Evolutionary conservation across 306 rosid genomes (phyloP), one percentile per base, ranked within the genome.

Genomic region (Pyrus communis): DNA sequence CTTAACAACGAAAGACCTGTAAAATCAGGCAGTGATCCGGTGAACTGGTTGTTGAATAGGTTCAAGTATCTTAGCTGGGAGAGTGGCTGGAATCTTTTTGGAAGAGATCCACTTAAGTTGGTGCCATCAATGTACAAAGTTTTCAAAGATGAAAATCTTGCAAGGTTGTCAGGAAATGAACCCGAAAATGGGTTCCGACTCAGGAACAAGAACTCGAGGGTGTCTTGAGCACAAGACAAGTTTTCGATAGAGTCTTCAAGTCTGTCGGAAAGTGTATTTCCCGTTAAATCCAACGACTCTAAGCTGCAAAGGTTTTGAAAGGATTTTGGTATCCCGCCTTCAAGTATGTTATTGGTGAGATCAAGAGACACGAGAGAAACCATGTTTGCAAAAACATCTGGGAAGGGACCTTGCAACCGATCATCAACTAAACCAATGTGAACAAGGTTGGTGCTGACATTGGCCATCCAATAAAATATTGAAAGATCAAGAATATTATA

Each of bases 201-300:
- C 1, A 86, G 40, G 59, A 25, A 11, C 27, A 86, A 62, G 4
- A 0, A 3, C 38, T 69, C 11, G 8, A 81, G 42, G 49, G 69
- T 45, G 23, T 61, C 54, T 42, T 75, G 59, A 33, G 81, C 60
- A 70, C 63, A 81, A 23, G 75, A 58, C 49, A 79, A 42, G 31
- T 70, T 51, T 9, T 40, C 51, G 11, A 83, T 15, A 17, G 76
- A 73, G 17, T 81, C 84, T 69, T 9, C 28, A 38, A 79, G 82
- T 60, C 62, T 49, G 19, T 58, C 82, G 14, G 76, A 83, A 11
- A 83, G 68, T n/a, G 59, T 82, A 43, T 80, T 87, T 52, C 4
- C 0, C 7, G 0, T 0, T 2, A 86, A 17, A 1, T 0, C 0
- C 23, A 83, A 63, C 8, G 1, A 4, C 66, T 80, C 67, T 22